Conservation (phyloP, 2,329 filamentous ascomycete genomes). For the Phialophora verrucosa region DNA sequence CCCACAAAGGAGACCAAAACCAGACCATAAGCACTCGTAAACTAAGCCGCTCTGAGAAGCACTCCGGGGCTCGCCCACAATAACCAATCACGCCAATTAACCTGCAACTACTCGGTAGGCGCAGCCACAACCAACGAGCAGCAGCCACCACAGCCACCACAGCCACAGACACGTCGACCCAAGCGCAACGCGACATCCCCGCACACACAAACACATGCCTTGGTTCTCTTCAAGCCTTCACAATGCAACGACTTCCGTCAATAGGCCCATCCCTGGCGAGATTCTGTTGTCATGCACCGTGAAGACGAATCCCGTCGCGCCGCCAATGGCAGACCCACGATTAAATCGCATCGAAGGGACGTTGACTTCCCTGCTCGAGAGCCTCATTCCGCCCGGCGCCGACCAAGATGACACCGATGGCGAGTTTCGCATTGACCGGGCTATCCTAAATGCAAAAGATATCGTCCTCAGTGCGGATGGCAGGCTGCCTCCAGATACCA, state of each 20-base stretch:
- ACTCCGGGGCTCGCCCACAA: not conserved
- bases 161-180: slow-evolving; percentile 19
- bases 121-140: slow-evolving; percentile 8
- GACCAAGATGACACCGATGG: slow-evolving; percentile 70
- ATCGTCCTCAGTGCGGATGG: slow-evolving; percentile 48
- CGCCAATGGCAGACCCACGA: slow-evolving; percentile 59
- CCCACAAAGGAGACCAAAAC: not conserved
- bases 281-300: slow-evolving; percentile 28
- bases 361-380: slow-evolving; percentile 77
- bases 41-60: slow-evolving; percentile 17
- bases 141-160: slow-evolving; percentile 11
- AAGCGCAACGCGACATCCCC: slow-evolving; percentile 4
- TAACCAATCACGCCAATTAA: no score
- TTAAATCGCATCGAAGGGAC: slow-evolving; percentile 75
- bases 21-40: slow-evolving; percentile 6
- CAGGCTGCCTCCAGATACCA: slow-evolving; percentile 60
- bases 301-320: slow-evolving; percentile 9
- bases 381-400: slow-evolving; percentile 69
- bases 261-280: not conserved
- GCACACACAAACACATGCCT: slow-evolving; percentile 1
- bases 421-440: slow-evolving; percentile 71
- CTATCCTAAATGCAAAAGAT: slow-evolving; percentile 58
- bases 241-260: not conserved
- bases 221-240: not conserved
- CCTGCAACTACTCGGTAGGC: no score